Evolutionary conservation across 305 asterid species (phyloP), one percentile per base, ranked within the genome.

Genomic region (Rubia occidens): DNA sequence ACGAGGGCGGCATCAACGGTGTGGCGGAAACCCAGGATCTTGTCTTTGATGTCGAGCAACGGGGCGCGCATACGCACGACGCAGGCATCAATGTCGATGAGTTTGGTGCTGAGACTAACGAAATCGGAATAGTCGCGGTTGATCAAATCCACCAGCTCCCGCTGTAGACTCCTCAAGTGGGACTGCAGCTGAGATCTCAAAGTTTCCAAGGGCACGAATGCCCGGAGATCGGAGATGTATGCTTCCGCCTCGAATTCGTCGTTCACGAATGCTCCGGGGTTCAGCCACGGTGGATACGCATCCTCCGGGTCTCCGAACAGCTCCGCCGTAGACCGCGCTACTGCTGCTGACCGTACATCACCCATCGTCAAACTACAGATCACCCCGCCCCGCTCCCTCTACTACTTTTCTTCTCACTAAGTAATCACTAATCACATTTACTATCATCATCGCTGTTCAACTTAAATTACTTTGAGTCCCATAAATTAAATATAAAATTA

Each of bases 1-100:
- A 83, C 81, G 64, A 92, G 78, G 17, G 97, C 88, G 60, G 78
- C 76, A 17, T 87, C 96, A 18, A 94, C 93, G 0, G 95, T 82
- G 29, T 78, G 79, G 3, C 97, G 90, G 71, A 88, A 90, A 2
- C 83, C 74, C 73, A 83, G 71, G 53, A 94, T 90, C 88, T 88
- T 94, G 81, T 90, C 96, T 71, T 88, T 86, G 78, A 90, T 84
- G 82, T 94, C 98, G 37, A 88, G 77, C 71, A 94, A 73, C 21
- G 97, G 98, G 40, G 96, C 97, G 44, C 97, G 86, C 98, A 94
- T 94, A 63, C 98, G 91, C 17, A 94, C 95, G 9, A 94, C 95
- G 56, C 90, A 89, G 21, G 87, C 86, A 56, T 90, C 97, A 66
- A 94, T 92, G 73, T 94, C 96, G 9, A 88, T 89, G 37, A 94